Evolutionary conservation across 768 basidiomycete genomes (phyloP).

Genomic region (Symmetrospora coprosmae): DNA sequence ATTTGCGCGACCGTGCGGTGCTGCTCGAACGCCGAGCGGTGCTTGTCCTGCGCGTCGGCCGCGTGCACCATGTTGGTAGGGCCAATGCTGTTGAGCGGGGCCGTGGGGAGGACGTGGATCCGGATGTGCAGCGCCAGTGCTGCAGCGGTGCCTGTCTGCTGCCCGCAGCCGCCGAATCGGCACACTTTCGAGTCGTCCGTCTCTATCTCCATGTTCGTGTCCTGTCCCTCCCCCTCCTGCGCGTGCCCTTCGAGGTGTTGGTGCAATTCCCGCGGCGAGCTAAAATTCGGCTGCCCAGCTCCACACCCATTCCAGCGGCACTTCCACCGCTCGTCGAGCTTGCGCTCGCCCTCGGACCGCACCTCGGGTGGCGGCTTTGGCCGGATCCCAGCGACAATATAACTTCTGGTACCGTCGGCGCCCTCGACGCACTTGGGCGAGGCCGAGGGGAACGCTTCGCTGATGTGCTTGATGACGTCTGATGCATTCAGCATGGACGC

Average conservation of each 20-base stretch:
- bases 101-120: background rate
- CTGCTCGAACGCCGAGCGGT: background rate
- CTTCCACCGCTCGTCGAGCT: conserved; percentile 7
- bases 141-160: background rate
- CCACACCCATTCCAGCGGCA: conserved; percentile 12
- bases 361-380: conserved; percentile 32
- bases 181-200: no score
- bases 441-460: conserved; percentile 65
- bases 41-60: conserved; percentile 1
- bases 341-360: background rate
- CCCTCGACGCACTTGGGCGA: conserved; percentile 63
- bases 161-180: background rate
- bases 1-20: background rate
- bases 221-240: background rate
- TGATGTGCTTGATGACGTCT: conserved; percentile 89
- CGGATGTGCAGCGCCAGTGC: conserved; percentile 1
- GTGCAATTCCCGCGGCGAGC: background rate
- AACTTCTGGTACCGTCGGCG: conserved; percentile 45
- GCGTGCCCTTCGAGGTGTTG: background rate
- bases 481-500: conserved; percentile 54
- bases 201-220: no score
- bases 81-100: background rate
- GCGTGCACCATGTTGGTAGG: background rate
- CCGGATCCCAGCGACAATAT: conserved; percentile 76
- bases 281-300: no score